Evolutionary conservation across 306 rosid species (phyloP).

Genomic region (Dryas octopetala): DNA sequence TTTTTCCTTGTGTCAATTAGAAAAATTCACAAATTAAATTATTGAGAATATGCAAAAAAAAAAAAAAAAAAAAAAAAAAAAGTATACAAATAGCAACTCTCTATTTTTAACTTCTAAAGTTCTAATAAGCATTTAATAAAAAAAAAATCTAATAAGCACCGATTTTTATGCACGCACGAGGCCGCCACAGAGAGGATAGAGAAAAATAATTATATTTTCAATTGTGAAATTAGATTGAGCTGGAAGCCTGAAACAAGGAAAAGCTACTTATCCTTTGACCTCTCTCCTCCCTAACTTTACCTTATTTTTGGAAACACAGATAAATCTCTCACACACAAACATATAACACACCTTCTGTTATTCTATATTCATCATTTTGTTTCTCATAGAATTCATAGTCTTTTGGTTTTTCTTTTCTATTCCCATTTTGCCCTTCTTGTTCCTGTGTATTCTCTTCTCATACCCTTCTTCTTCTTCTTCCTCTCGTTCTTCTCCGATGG

Average conservation of each 20-base stretch:
- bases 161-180: neutral
- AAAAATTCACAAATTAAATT: too few relatives aligned
- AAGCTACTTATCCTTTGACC: neutral
- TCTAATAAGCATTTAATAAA: too few relatives aligned
- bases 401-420: neutral
- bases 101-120: too few relatives aligned
- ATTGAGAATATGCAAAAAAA: too few relatives aligned
- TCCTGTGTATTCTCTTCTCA: slow-evolving; percentile 11
- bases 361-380: neutral
- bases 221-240: too few relatives aligned
- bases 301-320: too few relatives aligned
- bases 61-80: too few relatives aligned
- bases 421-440: slow-evolving; percentile 34
- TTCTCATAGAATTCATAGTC: neutral
- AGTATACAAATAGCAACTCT: too few relatives aligned
- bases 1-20: too few relatives aligned
- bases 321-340: neutral
- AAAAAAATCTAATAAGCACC: neutral
- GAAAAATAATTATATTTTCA: too few relatives aligned
- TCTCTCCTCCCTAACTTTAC: neutral
- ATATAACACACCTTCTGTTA: neutral
- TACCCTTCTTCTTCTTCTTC: slow-evolving; percentile 26
- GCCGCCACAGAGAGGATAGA: neutral
- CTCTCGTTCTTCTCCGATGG: slow-evolving; percentile 7
- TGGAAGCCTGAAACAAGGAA: too few relatives aligned